phyloP scores from a whole-genome alignment of 306 rosid species.

The Medicago truncatula region DNA sequence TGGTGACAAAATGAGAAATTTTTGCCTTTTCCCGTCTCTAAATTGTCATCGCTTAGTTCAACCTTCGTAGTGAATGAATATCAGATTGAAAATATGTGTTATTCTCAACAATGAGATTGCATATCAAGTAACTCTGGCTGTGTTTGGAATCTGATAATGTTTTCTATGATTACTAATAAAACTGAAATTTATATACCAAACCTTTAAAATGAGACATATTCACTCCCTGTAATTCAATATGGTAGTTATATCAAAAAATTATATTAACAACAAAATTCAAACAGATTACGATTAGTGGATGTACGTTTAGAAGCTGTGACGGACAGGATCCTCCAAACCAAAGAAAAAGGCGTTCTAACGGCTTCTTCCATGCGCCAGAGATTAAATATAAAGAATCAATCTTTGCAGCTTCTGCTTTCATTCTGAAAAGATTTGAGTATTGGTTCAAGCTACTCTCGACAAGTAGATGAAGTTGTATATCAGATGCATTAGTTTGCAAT shows the following conservation, averaged over 20 bases:
- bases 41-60: too few species aligned
- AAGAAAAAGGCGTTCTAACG: constrained; percentile 80
- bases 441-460: constrained; percentile 73
- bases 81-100: too few species aligned
- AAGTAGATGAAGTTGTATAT: constrained; percentile 61
- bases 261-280: too few species aligned
- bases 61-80: too few species aligned
- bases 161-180: too few species aligned
- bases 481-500: constrained; percentile 61
- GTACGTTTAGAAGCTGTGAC: constrained; percentile 83
- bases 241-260: too few species aligned
- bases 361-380: constrained; percentile 83
- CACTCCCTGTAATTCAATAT: too few species aligned
- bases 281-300: neutral
- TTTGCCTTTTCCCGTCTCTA: neutral
- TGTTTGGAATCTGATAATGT: too few species aligned
- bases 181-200: too few species aligned
- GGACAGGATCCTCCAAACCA: constrained; percentile 99
- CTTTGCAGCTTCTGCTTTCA: constrained; percentile 57
- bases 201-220: too few species aligned
- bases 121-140: too few species aligned
- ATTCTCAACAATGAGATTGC: neutral
- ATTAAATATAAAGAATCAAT: constrained; percentile 76
- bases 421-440: constrained; percentile 55
- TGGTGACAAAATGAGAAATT: neutral